Conservation (phyloP, 1,139 yeast species). For the Yamadazyma diospyri region DNA sequence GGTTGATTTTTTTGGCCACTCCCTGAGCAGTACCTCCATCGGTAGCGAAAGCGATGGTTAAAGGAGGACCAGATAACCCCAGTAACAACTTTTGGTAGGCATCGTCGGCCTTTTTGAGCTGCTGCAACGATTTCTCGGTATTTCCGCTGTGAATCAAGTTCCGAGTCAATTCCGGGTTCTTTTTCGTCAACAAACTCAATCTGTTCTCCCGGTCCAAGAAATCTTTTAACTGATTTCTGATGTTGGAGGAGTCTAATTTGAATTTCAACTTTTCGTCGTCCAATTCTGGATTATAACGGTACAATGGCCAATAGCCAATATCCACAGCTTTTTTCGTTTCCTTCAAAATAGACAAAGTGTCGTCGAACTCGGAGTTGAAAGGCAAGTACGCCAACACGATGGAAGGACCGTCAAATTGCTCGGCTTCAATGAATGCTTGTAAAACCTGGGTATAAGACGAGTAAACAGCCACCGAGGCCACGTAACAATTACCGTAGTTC, state of each 20-base stretch:
- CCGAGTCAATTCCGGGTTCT: constrained; percentile 74
- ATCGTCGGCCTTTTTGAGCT: constrained; percentile 66
- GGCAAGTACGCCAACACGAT: constrained; percentile 90
- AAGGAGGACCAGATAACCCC: constrained; percentile 90
- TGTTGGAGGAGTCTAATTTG: constrained; percentile 79
- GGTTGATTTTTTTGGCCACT: constrained; percentile 74
- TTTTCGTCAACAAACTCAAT: constrained; percentile 67
- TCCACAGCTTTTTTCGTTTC: constrained; percentile 91
- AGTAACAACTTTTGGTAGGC: constrained; percentile 76
- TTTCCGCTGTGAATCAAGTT: constrained; percentile 65
- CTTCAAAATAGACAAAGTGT: constrained; percentile 71
- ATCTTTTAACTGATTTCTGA: constrained; percentile 70
- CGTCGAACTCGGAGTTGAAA: constrained; percentile 59
- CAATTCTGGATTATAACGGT: constrained; percentile 70
- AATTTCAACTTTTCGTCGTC: constrained; percentile 52
- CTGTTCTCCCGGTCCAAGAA: constrained; percentile 90
- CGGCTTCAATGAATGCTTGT: constrained; percentile 87
- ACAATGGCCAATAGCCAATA: constrained; percentile 93
- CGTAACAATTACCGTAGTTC: constrained; percentile 89
- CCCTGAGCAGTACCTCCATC: constrained; percentile 94
- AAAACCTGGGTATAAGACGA: constrained; percentile 90
- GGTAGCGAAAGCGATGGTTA: constrained; percentile 86
- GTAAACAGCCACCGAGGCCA: constrained; percentile 92
- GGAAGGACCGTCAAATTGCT: constrained; percentile 85
- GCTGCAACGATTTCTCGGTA: constrained; percentile 53